Evolutionary conservation across 768 basidiomycete species (phyloP).

Genomic region (Boletus sp.): DNA sequence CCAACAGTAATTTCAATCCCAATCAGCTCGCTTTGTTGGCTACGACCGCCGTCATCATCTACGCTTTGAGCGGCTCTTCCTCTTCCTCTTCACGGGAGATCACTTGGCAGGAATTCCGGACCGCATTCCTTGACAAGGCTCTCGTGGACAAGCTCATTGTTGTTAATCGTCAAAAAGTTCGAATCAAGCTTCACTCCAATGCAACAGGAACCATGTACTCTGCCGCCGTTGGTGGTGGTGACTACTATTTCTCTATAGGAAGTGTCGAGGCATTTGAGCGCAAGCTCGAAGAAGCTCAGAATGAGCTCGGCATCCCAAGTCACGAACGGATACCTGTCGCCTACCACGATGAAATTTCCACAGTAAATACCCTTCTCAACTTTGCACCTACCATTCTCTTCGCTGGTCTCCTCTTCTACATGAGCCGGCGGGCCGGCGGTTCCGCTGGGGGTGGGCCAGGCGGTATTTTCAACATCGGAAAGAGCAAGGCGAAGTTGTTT

Average conservation of each 20-base stretch:
- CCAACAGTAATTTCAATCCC: slow-evolving; percentile 51
- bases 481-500: slow-evolving; percentile 91
- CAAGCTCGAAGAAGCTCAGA: slow-evolving; percentile 91
- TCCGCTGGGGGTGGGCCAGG: slow-evolving; percentile 66
- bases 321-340: slow-evolving; percentile 95
- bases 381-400: slow-evolving; percentile 95
- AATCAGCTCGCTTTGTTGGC: slow-evolving; percentile 60
- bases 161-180: slow-evolving; percentile 86
- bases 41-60: slow-evolving; percentile 61
- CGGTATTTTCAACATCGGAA: slow-evolving; percentile 96
- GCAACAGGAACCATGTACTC: slow-evolving; percentile 80
- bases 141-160: slow-evolving; percentile 93
- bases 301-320: slow-evolving; percentile 87
- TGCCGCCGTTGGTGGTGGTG: slow-evolving; percentile 48
- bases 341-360: slow-evolving; percentile 92
- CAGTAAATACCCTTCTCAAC: slow-evolving; percentile 76
- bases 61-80: slow-evolving; percentile 50
- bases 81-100: slow-evolving; percentile 76
- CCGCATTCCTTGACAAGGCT: slow-evolving; percentile 94
- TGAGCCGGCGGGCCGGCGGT: slow-evolving; percentile 68
- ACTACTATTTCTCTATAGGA: slow-evolving; percentile 95
- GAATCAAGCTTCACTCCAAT: slow-evolving; percentile 90
- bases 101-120: slow-evolving; percentile 99
- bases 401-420: slow-evolving; percentile 85
- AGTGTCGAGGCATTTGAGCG: slow-evolving; percentile 96